phyloP scores from a whole-genome alignment of 1,139 yeast species.

The Lodderomyces beijingensis region DNA sequence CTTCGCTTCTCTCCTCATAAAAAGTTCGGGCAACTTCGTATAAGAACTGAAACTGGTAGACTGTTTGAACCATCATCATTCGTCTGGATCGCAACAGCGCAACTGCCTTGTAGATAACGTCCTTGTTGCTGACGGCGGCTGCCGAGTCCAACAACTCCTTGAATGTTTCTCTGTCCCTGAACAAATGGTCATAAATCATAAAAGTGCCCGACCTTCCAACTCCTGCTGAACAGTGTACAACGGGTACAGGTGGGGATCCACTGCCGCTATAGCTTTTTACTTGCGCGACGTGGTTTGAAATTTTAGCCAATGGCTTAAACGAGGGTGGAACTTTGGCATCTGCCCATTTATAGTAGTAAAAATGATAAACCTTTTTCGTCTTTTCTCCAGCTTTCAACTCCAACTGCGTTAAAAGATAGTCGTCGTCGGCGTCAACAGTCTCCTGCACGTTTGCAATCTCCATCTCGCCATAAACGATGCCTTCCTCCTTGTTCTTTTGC shows the following conservation, averaged over 20 bases:
- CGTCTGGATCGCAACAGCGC: slow-evolving; percentile 47
- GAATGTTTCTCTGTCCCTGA: slow-evolving; percentile 8
- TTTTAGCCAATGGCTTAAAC: slow-evolving; percentile 28
- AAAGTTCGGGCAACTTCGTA: slow-evolving; percentile 20
- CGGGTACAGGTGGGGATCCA: slow-evolving; percentile 23
- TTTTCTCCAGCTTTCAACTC: slow-evolving; percentile 19
- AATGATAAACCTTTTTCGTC: slow-evolving; percentile 45
- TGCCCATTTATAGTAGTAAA: slow-evolving; percentile 53
- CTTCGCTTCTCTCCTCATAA: slow-evolving; percentile 5
- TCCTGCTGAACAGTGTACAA: slow-evolving; percentile 81
- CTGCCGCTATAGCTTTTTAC: slow-evolving; percentile 9
- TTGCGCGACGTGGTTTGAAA: slow-evolving; percentile 23
- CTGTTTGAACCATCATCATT: slow-evolving; percentile 67
- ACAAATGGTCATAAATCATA: slow-evolving; percentile 59
- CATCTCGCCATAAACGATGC: slow-evolving; percentile 22
- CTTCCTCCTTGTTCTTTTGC: slow-evolving; percentile 17
- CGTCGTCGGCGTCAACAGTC: slow-evolving; percentile 18
- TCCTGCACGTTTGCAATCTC: slow-evolving; percentile 18
- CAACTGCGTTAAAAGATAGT: slow-evolving; percentile 27
- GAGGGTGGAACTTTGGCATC: slow-evolving; percentile 50
- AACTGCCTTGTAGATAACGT: slow-evolving; percentile 22
- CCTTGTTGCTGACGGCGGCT: slow-evolving; percentile 5
- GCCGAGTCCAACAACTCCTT: slow-evolving; percentile 3
- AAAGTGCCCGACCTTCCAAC: slow-evolving; percentile 83
- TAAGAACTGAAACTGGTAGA: slow-evolving; percentile 51